A percentile compares a stretch with the other conserved stretches of the same genome.
Conservation (phyloP, 1,284 basidiomycete genomes). For the Apiotrichum montevideense region DNA sequence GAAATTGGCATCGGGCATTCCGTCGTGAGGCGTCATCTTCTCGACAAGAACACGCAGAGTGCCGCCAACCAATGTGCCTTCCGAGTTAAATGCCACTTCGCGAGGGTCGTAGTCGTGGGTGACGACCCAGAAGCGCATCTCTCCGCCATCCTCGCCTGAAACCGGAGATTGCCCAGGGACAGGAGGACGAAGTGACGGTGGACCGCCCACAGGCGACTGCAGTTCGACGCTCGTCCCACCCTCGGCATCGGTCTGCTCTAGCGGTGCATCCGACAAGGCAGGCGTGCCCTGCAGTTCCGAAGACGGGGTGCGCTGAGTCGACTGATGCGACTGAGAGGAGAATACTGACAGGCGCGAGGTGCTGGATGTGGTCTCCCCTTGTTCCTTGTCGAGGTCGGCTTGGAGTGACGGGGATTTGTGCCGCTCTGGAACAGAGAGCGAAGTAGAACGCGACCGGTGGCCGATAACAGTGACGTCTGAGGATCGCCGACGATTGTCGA, state of each 20-base stretch:
- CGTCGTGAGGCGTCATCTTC: conserved; percentile 93
- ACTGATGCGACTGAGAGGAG: conserved; percentile 16
- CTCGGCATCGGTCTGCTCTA: conserved; percentile 1
- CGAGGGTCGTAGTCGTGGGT: conserved; percentile 53
- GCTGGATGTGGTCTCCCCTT: conserved; percentile 3
- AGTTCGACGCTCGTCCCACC: background rate
- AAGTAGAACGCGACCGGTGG: background rate
- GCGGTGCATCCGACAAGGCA: background rate
- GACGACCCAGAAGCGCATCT: conserved; percentile 42
- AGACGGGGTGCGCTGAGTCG: background rate
- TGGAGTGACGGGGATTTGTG: conserved; percentile 35
- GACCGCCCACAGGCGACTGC: background rate
- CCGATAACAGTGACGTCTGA: conserved; percentile 2
- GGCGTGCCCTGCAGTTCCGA: background rate
- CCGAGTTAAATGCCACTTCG: conserved; percentile 83
- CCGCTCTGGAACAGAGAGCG: conserved; percentile 10
- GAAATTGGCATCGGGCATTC: conserved; percentile 72
- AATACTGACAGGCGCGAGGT: conserved; percentile 3
- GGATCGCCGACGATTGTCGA: conserved; percentile 12
- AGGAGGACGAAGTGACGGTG: background rate
- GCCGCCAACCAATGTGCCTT: conserved; percentile 84
- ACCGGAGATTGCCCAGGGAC: background rate
- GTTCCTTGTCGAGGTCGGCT: conserved; percentile 38
- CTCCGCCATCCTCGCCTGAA: conserved; percentile 14
- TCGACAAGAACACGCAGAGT: conserved; percentile 83